Base-by-base conservation (phyloP, 495 filamentous ascomycete species). In the Podospora fimiseda region DNA sequence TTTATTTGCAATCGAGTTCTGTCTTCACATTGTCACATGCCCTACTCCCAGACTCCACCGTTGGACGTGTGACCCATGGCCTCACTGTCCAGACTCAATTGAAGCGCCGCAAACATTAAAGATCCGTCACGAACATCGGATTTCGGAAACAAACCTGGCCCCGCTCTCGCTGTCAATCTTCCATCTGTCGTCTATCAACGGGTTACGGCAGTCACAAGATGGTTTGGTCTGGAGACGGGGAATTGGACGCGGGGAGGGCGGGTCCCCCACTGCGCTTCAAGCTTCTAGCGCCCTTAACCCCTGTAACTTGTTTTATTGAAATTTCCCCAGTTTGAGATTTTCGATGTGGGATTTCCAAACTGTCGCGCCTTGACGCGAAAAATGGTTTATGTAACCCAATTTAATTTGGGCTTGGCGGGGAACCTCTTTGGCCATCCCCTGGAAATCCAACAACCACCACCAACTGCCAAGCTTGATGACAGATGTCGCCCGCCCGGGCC, bases 1-100 rank as follows among this genome's bases (percentile, higher is more conserved):
- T 15, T 55, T 27, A 24, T 45, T n/a, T n/a, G 39, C 36, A 14
- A 3, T 20, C 30, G 8, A 11, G 16, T 14, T 18, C n/a, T 61
- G 50, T 58, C 58, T 51, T 61, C 58, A 58, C 55, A 42, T 55
- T n/a, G 56, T 61, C 58, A 61, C 58, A 61, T 61, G 58, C 44
- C 11, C 27, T 30, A 42, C 27, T 16, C 38, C 30, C 13, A 11
- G 38, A 30, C 20, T 38, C 38, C 44, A 51, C 46, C 48, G 55
- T 58, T 58, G 58, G 55, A 47, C 48, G 41, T 54, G 55, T 58
- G 55, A 61, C 51, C 51, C 50, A 27, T 23, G 44, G 44, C 44
- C 22, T 47, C 44, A 23, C n/a, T 15, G 27, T 47, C 21, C 21
- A 21, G 54, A 37, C 27, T 20, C 42, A 44, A 21, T 11, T 2